Evolutionary conservation across 1,284 basidiomycete species (phyloP).

Genomic region (Leccinum pachyderme): DNA sequence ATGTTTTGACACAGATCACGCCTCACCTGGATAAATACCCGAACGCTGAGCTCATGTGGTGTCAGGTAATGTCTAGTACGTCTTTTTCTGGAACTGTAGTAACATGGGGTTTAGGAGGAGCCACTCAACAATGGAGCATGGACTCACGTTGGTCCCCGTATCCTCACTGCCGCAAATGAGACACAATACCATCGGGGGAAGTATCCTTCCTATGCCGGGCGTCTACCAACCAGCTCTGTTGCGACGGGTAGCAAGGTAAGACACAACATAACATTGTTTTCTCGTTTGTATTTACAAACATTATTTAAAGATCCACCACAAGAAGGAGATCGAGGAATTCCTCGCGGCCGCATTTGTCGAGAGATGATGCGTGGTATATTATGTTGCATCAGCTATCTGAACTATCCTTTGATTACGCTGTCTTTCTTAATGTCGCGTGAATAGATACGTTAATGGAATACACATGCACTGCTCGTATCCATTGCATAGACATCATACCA

Average conservation of each 20-base stretch:
- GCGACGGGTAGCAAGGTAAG: constrained; percentile 86
- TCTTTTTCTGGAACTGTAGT: not conserved
- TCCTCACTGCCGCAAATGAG: constrained; percentile 79
- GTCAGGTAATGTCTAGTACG: constrained; percentile 55
- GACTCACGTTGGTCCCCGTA: constrained; percentile 89
- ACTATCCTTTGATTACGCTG: not conserved
- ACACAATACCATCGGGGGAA: constrained; percentile 91
- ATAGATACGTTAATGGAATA: constrained; percentile 12
- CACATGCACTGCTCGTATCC: not conserved
- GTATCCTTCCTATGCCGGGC: constrained; percentile 83
- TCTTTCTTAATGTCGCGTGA: not conserved
- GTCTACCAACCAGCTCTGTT: constrained; percentile 85
- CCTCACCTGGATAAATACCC: constrained; percentile 94
- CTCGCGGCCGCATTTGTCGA: constrained; percentile 54
- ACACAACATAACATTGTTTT: not conserved
- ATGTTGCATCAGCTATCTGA: not conserved
- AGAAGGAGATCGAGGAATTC: constrained; percentile 82
- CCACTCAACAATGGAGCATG: constrained; percentile 93
- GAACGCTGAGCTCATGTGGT: constrained; percentile 90
- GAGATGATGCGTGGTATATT: constrained; percentile 3
- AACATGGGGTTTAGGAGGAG: constrained; percentile 55
- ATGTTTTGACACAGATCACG: constrained; percentile 53
- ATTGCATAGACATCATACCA: not conserved
- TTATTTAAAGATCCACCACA: constrained; percentile 61
- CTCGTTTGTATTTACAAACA: not conserved